Evolutionary conservation across 257 asterid species (phyloP).

Genomic region (Ballota nigra): DNA sequence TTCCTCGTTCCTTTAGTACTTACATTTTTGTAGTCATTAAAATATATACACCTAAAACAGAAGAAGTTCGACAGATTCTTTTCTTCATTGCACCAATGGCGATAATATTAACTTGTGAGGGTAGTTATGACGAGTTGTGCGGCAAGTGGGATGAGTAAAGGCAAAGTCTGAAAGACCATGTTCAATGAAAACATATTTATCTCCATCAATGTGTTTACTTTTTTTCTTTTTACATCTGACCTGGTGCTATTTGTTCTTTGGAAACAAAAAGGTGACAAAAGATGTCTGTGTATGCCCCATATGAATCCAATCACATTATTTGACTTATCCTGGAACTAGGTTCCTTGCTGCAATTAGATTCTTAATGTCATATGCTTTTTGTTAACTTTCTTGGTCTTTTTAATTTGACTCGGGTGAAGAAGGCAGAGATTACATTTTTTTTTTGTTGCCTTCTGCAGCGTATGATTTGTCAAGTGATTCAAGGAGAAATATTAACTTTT

Average conservation of each 20-base stretch:
- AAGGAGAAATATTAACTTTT: slow-evolving; percentile 2
- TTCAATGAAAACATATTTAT: background rate
- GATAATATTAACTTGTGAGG: background rate
- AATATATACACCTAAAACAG: background rate
- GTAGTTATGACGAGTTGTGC: background rate
- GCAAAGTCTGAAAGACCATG: background rate
- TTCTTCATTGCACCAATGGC: background rate
- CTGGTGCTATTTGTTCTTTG: background rate
- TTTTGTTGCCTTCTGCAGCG: slow-evolving; percentile 5
- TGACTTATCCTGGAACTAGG: background rate
- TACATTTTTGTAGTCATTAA: background rate
- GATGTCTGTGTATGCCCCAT: background rate
- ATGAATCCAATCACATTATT: background rate
- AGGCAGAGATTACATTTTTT: slow-evolving; percentile 2
- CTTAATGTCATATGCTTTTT: background rate
- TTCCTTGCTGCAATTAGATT: background rate
- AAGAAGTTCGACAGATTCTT: background rate
- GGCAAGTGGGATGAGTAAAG: background rate
- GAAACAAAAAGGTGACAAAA: background rate
- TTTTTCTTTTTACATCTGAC: background rate
- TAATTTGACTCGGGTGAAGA: slow-evolving; percentile 7
- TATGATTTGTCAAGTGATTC: background rate
- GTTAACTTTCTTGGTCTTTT: background rate
- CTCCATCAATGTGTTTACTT: background rate
- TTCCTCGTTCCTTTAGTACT: background rate